Base-by-base conservation (phyloP, 441 rosid species). In the Adansonia gregorii region DNA sequence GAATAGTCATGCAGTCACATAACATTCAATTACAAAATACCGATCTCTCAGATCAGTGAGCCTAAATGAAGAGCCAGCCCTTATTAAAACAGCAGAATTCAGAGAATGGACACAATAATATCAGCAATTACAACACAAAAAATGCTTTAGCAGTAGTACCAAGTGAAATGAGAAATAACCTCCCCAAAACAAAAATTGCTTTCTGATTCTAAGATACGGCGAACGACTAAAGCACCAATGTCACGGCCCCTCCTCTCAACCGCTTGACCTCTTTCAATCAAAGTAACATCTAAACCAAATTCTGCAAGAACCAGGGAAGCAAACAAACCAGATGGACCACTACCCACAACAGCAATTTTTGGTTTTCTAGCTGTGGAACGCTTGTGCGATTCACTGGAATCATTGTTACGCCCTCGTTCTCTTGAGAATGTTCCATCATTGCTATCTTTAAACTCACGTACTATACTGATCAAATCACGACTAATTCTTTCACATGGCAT, bases 151-250 rank as follows among this genome's bases (percentile, higher is more conserved):
- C 49, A 79, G 48, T 71, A 69, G 66, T 77, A 74, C 64, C 80
- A 87, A 87, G 79, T 81, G 85, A 81, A 78, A 76, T 54, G 52
- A 79, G 82, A 82, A 78, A 72, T 74, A 52, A 95, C 98, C 99
- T 95, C 99, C 82, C 99, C 99, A 82, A 88, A 94, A 92, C 98
- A 92, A 89, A 95, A 95, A 76, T 94, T 95, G 92, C 98, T 95
- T 80, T 95, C 98, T 77, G 83, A 76, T 75, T 92, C 93, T 78
- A 94, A 84, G 75, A 91, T 87, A 68, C 84, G 89, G 10, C 95
- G 95, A 82, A 94, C 95, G 45, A 89, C 83, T 75, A 92, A 82
- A 80, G 98, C 94, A 3, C 97, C 98, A 85, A 95, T 91, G 81
- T 95, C 99, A 75, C 91, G 91, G 1, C 99, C 99, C 77, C 99